phyloP scores from a whole-genome alignment of 1,139 yeast genomes.

The Scheffersomyces titani region DNA sequence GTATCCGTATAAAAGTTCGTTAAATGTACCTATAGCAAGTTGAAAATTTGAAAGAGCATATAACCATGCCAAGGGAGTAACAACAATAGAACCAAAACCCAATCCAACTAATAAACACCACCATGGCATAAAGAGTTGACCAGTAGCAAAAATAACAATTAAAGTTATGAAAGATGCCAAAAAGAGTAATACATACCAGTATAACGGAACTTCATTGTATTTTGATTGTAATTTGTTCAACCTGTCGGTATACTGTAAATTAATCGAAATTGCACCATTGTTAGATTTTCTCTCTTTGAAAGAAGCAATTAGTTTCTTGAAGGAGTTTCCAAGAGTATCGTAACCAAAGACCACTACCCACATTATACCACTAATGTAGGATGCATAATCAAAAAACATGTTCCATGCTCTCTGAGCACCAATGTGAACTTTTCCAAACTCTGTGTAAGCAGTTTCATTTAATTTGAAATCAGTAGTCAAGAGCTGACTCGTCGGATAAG shows the following conservation, averaged over 20 bases:
- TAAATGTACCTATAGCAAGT: constrained; percentile 52
- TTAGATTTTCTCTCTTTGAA: constrained; percentile 9
- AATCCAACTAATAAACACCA: constrained; percentile 49
- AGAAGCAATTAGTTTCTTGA: constrained; percentile 10
- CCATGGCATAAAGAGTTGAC: constrained; percentile 51
- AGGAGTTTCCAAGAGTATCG: constrained; percentile 30
- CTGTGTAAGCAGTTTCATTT: constrained; percentile 17
- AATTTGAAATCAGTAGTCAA: constrained; percentile 14
- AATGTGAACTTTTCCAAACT: constrained; percentile 19
- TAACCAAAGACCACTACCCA: constrained; percentile 47
- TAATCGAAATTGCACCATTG: constrained; percentile 6
- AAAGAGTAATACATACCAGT: constrained; percentile 43
- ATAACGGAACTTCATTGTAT: constrained; percentile 41
- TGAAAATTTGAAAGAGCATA: constrained; percentile 55
- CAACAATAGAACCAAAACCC: constrained; percentile 43
- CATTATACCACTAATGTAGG: constrained; percentile 47
- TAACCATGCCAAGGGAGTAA: constrained; percentile 51
- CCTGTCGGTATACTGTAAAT: constrained; percentile 31
- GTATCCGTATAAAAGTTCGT: constrained; percentile 49
- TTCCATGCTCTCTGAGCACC: constrained; percentile 54
- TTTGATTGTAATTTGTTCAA: constrained; percentile 38
- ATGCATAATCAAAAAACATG: constrained; percentile 54
- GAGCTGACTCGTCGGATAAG: constrained; percentile 16
- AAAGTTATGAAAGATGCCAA: constrained; percentile 33
- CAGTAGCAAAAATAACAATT: constrained; percentile 33